Evolutionary conservation across 2,329 filamentous ascomycete genomes (phyloP).

Genomic region (Chaetomium strumarium): DNA sequence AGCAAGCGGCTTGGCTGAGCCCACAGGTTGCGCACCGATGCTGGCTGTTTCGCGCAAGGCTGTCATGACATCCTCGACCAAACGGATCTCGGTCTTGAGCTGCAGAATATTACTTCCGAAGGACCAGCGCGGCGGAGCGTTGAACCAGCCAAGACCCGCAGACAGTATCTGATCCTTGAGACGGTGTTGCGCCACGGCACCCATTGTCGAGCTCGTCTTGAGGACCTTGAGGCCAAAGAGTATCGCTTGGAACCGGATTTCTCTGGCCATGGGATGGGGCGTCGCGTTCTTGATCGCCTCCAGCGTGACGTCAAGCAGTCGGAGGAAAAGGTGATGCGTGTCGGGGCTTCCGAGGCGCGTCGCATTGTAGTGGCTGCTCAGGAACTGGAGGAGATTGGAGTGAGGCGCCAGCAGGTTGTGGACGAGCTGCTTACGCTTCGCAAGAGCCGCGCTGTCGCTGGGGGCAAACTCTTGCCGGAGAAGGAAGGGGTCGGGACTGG

Average conservation of each 20-base stretch:
- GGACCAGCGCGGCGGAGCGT: conserved; percentile 77
- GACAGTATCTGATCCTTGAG: conserved; percentile 86
- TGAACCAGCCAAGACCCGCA: conserved; percentile 85
- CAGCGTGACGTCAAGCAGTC: conserved; percentile 73
- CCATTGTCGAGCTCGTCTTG: conserved; percentile 62
- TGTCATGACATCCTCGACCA: conserved; percentile 68
- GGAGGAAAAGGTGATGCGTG: conserved; percentile 73
- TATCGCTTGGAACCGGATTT: conserved; percentile 85
- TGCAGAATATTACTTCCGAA: conserved; percentile 93
- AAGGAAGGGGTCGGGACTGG: conserved; percentile 82
- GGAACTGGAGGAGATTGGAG: conserved; percentile 76
- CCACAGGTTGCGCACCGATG: conserved; percentile 48
- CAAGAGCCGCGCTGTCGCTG: conserved; percentile 70
- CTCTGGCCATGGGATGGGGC: conserved; percentile 80
- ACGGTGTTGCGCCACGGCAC: conserved; percentile 63
- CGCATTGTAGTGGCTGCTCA: conserved; percentile 92
- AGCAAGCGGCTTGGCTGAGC: conserved; percentile 60
- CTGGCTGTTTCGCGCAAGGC: conserved; percentile 59
- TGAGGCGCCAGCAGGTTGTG: conserved; percentile 85
- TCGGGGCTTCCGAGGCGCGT: conserved; percentile 79
- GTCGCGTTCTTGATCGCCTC: conserved; percentile 64
- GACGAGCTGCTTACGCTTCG: conserved; percentile 69
- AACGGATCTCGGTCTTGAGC: conserved; percentile 82
- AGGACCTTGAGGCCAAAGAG: conserved; percentile 77
- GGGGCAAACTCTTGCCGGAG: conserved; percentile 88